phyloP scores from a whole-genome alignment of 805 yeast genomes.

The Suhomyces faveliae region DNA sequence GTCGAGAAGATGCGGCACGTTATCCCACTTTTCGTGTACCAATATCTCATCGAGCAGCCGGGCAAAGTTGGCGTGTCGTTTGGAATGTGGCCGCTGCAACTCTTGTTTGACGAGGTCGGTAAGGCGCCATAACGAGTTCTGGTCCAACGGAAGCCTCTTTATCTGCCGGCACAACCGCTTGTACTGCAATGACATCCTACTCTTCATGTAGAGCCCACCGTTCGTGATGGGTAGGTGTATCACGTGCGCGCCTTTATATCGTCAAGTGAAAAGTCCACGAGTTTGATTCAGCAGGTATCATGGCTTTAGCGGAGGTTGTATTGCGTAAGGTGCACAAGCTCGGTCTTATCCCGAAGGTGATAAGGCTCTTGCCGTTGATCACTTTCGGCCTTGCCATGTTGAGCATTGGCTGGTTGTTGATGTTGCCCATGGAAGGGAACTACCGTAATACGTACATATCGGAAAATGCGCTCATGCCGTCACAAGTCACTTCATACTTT shows the following conservation, averaged over 20 bases:
- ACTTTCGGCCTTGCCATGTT: constrained; percentile 36
- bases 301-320: constrained; percentile 46
- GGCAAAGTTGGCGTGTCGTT: constrained; percentile 10
- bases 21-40: constrained; percentile 24
- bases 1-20: constrained; percentile 27
- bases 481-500: constrained; percentile 88
- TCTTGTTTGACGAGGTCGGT: constrained; percentile 2
- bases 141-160: constrained; percentile 32
- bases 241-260: not conserved
- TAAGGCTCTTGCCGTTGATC: constrained; percentile 32
- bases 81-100: constrained; percentile 7
- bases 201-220: not conserved
- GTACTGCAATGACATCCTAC: constrained; percentile 13
- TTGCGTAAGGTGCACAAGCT: constrained; percentile 39
- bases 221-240: not conserved
- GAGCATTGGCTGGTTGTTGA: constrained; percentile 45
- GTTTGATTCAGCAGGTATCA: constrained; percentile 11
- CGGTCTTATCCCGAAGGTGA: constrained; percentile 37
- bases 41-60: constrained; percentile 26
- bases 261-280: not conserved
- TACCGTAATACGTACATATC: constrained; percentile 81
- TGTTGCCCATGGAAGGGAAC: constrained; percentile 79
- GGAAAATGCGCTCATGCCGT: constrained; percentile 96
- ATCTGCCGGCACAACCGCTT: constrained; percentile 23
- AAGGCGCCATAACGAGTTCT: constrained; percentile 4